Evolutionary conservation across 306 rosid species (phyloP).

Genomic region (Castanopsis chinensis): DNA sequence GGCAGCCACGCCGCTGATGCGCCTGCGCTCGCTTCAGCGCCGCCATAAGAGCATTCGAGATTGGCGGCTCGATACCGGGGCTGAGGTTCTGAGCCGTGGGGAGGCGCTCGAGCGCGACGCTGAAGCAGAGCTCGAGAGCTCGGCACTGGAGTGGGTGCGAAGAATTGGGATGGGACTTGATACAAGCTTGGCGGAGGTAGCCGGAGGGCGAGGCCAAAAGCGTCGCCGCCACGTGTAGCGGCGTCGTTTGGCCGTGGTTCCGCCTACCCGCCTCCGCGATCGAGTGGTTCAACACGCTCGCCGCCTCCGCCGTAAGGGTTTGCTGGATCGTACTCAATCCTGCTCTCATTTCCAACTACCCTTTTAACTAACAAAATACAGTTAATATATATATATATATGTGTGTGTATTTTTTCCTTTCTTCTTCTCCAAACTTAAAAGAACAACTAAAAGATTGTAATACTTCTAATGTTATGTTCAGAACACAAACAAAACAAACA

Average conservation of each 20-base stretch:
- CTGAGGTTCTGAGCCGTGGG: constrained; percentile 78
- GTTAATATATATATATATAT: too few relatives aligned
- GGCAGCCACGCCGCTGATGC: constrained; percentile 95
- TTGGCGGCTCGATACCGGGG: constrained; percentile 73
- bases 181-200: constrained; percentile 85
- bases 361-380: background rate
- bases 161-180: constrained; percentile 92
- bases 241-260: constrained; percentile 95
- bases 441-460: too few relatives aligned
- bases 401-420: too few relatives aligned
- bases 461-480: too few relatives aligned
- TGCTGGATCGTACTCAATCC: constrained; percentile 93
- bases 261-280: constrained; percentile 92
- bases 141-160: constrained; percentile 98
- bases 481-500: constrained; percentile 29
- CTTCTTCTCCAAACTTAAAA: too few relatives aligned
- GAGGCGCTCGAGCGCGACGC: constrained; percentile 84
- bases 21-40: constrained; percentile 96
- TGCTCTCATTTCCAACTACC: constrained; percentile 74
- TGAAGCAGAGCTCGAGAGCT: constrained; percentile 91
- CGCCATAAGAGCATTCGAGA: constrained; percentile 94
- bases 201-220: constrained; percentile 76
- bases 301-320: constrained; percentile 98
- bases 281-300: constrained; percentile 79
- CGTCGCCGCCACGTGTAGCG: constrained; percentile 92